Base-by-base conservation (phyloP, 2,329 filamentous ascomycete genomes). In the Whalleya microplaca region DNA sequence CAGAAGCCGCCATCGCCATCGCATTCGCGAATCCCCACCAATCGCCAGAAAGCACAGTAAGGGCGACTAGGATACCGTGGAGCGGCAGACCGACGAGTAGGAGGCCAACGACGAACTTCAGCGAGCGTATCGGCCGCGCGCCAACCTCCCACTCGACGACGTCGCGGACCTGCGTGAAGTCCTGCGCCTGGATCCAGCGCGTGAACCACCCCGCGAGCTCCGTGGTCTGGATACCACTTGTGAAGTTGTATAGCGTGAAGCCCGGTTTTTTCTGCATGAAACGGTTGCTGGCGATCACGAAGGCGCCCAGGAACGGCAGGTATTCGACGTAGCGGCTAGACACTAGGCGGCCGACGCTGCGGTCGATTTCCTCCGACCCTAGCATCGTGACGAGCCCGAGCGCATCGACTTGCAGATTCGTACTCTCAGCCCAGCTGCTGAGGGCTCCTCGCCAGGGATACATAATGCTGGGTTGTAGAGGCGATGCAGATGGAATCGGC, bases 1-100 rank as follows among this genome's bases (percentile, higher is more conserved):
- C 46, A 2, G 46, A 21, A 18, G 18, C 3, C 14, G 9, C 29
- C 29, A 48, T 41, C 10, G 46, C 16, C 10, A 41, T 21, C 18
- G 32, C 46, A 14, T 48, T 48, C 16, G 29, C 46, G 18, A 48
- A 21, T 2, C 46, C 46, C 46, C 46, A 48, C 46, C 46, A 48
- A 19, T 48, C 46, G 29, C 19, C 32, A 5, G 16, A 21, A 9
- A 48, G 32, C 7, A 41, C 20, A 6, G 46, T 20, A 14, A 48
- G 18, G 29, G 21, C 19, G 2, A 48, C 3, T 6, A 21, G 29
- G n/a, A 41, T 16, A 5, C 29, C 29, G 20, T 21, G 5, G 18
- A 41, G 29, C 2, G 41, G 10, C 2, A 32, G 32, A 9, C 9
- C 18, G 32, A 41, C 29, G 21, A 48, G 29, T 2, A 41, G 9